Percentiles rank a stretch among this genome's conserved stretches.
Conservation (phyloP, 805 yeast genomes). For the Cyberlindnera maclurae region DNA sequence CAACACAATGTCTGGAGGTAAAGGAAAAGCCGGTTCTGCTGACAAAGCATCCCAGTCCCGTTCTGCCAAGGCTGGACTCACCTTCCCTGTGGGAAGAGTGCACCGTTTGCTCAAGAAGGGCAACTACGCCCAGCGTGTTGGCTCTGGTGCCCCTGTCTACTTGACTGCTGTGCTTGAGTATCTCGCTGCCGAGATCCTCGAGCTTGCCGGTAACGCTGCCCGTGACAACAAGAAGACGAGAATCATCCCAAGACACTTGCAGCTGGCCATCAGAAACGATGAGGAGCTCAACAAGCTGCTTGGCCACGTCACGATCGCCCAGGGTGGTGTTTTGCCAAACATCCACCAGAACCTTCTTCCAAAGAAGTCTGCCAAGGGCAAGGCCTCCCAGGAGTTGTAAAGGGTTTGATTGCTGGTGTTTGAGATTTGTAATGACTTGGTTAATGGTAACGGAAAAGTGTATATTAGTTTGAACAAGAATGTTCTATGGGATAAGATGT, state of each 20-base stretch:
- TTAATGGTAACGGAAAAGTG: slow-evolving; percentile 2
- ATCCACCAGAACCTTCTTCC: slow-evolving; percentile 90
- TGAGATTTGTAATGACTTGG: slow-evolving; percentile 3
- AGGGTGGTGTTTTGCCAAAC: slow-evolving; percentile 99
- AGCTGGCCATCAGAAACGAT: slow-evolving; percentile 97
- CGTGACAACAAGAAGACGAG: slow-evolving; percentile 99
- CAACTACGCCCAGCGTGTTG: slow-evolving; percentile 96
- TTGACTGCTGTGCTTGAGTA: slow-evolving; percentile 95
- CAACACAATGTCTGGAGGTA: slow-evolving; percentile 65
- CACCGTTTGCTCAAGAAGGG: slow-evolving; percentile 96
- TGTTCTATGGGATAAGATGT: not conserved
- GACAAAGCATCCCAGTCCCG: slow-evolving; percentile 96
- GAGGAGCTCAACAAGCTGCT: slow-evolving; percentile 95
- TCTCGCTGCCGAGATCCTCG: slow-evolving; percentile 95
- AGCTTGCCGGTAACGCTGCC: slow-evolving; percentile 98
- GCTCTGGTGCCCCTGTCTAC: slow-evolving; percentile 99
- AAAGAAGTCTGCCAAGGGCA: slow-evolving; percentile 57
- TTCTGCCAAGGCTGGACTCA: slow-evolving; percentile 97
- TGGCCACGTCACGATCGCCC: slow-evolving; percentile 92
- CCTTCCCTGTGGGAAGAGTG: slow-evolving; percentile 99
- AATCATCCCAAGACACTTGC: slow-evolving; percentile 97
- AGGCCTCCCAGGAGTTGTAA: slow-evolving; percentile 56
- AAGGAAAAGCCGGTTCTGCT: slow-evolving; percentile 87
- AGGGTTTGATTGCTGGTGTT: slow-evolving; percentile 4
- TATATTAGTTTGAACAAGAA: slow-evolving; percentile 2